phyloP scores from a whole-genome alignment of 2,329 filamentous ascomycete genomes.

The Elsinoe fawcettii region DNA sequence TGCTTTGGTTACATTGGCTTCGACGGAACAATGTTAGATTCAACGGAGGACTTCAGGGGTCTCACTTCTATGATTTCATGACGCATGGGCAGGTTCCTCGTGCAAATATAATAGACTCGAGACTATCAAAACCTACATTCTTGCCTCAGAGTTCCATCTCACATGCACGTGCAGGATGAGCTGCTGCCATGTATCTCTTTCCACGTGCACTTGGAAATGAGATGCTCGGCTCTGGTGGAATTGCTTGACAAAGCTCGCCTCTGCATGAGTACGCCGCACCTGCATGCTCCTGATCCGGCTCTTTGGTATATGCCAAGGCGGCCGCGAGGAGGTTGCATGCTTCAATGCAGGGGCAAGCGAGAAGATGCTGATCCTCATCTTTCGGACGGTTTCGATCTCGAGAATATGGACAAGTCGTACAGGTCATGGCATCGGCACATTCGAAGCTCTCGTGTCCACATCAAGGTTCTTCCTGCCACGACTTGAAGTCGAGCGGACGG shows the following conservation, averaged over 20 bases:
- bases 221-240: background rate
- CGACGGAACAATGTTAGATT: slow-evolving; percentile 9
- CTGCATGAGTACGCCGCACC: background rate
- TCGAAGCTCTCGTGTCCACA: background rate
- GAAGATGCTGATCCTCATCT: background rate
- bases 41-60: background rate
- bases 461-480: background rate
- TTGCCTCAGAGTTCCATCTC: background rate
- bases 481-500: background rate
- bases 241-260: background rate
- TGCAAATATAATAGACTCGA: background rate
- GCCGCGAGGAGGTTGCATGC: background rate
- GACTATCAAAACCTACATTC: slow-evolving; percentile 12
- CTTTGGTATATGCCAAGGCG: background rate
- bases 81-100: background rate
- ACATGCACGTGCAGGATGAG: background rate
- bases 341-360: background rate
- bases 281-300: background rate
- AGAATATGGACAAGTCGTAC: background rate
- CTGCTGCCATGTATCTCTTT: background rate
- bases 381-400: background rate
- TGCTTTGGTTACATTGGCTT: background rate
- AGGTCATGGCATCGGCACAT: too few relatives aligned
- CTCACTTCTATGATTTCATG: background rate
- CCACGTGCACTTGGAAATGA: background rate